Evolutionary conservation across 2,329 filamentous ascomycete genomes (phyloP).

Genomic region (Coniella vitis): DNA sequence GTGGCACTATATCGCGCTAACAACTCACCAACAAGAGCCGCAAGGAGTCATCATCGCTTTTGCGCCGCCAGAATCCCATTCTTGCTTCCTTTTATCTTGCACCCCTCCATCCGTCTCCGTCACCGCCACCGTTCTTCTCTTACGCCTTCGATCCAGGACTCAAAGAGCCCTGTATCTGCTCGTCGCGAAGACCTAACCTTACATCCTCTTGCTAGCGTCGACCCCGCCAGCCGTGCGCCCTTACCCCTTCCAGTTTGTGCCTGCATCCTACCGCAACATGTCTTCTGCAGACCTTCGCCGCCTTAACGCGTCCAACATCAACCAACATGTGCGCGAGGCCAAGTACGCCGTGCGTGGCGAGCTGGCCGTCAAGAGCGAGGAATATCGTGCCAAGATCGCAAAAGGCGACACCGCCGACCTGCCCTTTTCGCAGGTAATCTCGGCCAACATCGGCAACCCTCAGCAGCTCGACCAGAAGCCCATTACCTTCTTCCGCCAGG

Average conservation of each 20-base stretch:
- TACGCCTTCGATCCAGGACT: too few species aligned
- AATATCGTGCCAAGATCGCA: constrained; percentile 70
- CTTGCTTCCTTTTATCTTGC: too few species aligned
- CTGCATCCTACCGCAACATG: constrained; percentile 25
- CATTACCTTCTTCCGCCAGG: constrained; percentile 98
- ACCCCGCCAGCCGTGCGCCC: constrained; percentile 3
- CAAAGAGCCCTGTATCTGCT: too few species aligned
- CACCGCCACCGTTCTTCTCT: too few species aligned
- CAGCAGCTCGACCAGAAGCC: constrained; percentile 99
- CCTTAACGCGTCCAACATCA: constrained; percentile 82
- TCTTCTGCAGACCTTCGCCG: constrained; percentile 32
- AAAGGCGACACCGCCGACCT: constrained; percentile 50
- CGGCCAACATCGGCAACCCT: constrained; percentile 97
- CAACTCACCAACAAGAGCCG: too few species aligned
- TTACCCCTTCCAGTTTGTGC: constrained; percentile 15
- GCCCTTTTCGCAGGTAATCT: constrained; percentile 87
- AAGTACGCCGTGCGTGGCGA: constrained; percentile 97
- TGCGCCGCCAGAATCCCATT: too few species aligned
- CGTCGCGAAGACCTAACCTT: neutral
- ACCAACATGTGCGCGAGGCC: constrained; percentile 76
- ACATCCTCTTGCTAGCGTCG: constrained; percentile 11
- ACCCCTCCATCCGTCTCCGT: too few species aligned
- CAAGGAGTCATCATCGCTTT: too few species aligned
- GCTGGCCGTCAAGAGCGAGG: constrained; percentile 86
- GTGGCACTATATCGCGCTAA: neutral